phyloP scores from a whole-genome alignment of 176 grass and related monocot genomes.

The Oryza nivara region DNA sequence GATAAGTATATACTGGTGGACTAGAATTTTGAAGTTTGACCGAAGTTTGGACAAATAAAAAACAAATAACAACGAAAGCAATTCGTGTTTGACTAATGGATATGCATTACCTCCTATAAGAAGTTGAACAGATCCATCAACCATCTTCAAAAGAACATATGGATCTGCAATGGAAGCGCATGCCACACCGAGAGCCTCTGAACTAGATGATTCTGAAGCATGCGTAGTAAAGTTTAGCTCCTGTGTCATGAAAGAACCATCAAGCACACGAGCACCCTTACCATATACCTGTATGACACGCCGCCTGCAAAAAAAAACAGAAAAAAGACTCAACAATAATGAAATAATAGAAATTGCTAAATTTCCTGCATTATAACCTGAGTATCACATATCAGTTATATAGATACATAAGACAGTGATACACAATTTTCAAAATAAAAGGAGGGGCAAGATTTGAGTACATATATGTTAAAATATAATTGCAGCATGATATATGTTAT shows the following conservation, averaged over 20 bases:
- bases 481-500: no score
- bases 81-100: background rate
- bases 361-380: background rate
- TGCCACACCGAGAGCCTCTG: conserved; percentile 65
- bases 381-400: no score
- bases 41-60: conserved; percentile 5
- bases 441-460: background rate
- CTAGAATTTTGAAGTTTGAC: conserved; percentile 6
- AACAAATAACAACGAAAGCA: conserved; percentile 1
- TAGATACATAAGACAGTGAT: no score
- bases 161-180: conserved; percentile 90
- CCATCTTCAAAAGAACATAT: conserved; percentile 89
- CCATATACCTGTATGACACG: conserved; percentile 87
- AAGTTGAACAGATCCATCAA: conserved; percentile 89
- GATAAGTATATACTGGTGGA: background rate
- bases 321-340: conserved; percentile 11
- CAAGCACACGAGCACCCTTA: conserved; percentile 92
- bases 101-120: conserved; percentile 78
- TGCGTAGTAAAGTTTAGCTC: conserved; percentile 74
- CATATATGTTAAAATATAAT: background rate
- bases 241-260: conserved; percentile 99
- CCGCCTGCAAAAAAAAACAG: conserved; percentile 57
- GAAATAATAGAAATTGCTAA: conserved; percentile 27
- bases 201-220: conserved; percentile 68
- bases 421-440: background rate